These are phyloP conservation scores for Rutstroemia sp. DNA, from an alignment of 2,329 filamentous ascomycete species.

Conservation along the genomic window DNA sequence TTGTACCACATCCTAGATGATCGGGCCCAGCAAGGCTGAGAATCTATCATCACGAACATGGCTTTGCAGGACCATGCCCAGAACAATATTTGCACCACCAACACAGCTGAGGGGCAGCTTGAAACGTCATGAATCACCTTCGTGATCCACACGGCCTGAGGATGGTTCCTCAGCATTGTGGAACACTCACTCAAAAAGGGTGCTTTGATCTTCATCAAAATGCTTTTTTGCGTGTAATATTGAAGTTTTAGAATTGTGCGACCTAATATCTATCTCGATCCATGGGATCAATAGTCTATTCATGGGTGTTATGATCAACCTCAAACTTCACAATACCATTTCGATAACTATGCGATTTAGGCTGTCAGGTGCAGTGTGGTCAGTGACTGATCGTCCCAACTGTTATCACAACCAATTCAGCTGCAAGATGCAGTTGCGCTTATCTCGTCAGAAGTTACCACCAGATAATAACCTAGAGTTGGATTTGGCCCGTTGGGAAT, in stretches of 20 bases:
- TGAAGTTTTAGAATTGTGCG: conserved; percentile 8
- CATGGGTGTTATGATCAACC: conserved; percentile 1
- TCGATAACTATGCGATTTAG: neutral
- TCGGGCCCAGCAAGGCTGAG: conserved; percentile 7
- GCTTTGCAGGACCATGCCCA: neutral
- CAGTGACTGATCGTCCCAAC: neutral
- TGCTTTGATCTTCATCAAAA: conserved; percentile 4
- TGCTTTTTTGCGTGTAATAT: conserved; percentile 10
- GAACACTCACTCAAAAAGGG: neutral
- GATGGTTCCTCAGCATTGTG: conserved; percentile 5
- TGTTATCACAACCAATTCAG: neutral
- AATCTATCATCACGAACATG: conserved; percentile 1
- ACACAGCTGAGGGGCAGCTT: conserved; percentile 5
- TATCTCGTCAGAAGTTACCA: neutral
- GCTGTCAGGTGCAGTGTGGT: neutral
- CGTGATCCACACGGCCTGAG: neutral
- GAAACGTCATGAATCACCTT: conserved; percentile 9
- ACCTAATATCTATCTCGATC: conserved; percentile 9
- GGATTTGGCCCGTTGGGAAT: conserved; percentile 1
- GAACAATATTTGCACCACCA: conserved; percentile 1
- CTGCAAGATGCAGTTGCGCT: neutral
- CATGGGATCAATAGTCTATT: conserved; percentile 9
- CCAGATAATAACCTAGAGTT: neutral
- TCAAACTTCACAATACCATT: neutral
- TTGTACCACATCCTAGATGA: conserved; percentile 5